Conservation (phyloP, 2,329 filamentous ascomycete species). For the Neophaeococcomyces aloes region DNA sequence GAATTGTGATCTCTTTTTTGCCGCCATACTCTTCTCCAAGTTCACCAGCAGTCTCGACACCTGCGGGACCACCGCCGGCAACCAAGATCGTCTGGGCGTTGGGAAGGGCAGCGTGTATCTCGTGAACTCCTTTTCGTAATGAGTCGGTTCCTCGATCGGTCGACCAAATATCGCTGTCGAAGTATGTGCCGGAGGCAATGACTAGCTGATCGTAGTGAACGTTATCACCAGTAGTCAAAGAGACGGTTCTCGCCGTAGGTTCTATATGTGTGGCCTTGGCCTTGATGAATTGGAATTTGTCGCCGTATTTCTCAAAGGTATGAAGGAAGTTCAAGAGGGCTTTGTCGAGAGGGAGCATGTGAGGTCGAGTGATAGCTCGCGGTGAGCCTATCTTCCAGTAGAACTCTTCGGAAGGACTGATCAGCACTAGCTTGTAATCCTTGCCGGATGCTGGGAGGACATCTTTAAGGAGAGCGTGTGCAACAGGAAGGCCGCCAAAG, state of each 20-base stretch:
- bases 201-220: conserved; percentile 46
- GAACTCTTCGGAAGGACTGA: conserved; percentile 44
- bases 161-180: conserved; percentile 31
- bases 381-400: conserved; percentile 46
- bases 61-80: conserved; percentile 40
- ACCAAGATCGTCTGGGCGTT: conserved; percentile 37
- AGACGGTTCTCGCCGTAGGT: conserved; percentile 33
- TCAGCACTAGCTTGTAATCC: conserved; percentile 43
- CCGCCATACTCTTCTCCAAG: conserved; percentile 31
- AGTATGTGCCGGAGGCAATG: conserved; percentile 45
- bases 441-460: conserved; percentile 21
- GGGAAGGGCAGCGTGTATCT: conserved; percentile 28
- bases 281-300: conserved; percentile 42
- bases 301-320: conserved; percentile 41
- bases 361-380: conserved; percentile 40
- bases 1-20: conserved; percentile 33
- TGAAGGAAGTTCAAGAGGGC: conserved; percentile 41
- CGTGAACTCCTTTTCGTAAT: conserved; percentile 26
- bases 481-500: conserved; percentile 27
- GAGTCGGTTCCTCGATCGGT: conserved; percentile 34
- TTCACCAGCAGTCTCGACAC: conserved; percentile 41
- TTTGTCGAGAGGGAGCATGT: conserved; percentile 38
- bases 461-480: conserved; percentile 30
- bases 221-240: conserved; percentile 27
- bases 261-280: conserved; percentile 41